A percentile compares a stretch with the other conserved stretches of the same genome.
Evolutionary conservation across 2,329 filamentous ascomycete genomes (phyloP).

Genomic region (Sclerotinia glacialis): DNA sequence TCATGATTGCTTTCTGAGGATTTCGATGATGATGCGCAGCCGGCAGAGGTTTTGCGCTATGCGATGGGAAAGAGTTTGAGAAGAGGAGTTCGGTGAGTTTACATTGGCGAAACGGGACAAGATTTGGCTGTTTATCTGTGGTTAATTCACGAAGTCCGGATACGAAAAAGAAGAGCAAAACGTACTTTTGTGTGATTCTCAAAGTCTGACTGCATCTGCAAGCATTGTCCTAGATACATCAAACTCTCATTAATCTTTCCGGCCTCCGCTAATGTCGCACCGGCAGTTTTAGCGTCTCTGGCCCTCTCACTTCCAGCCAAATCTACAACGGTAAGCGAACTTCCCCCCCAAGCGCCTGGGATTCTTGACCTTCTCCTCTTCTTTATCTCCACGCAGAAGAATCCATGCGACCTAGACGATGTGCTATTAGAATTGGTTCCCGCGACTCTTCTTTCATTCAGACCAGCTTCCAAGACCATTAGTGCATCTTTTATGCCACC

Average conservation of each 20-base stretch:
- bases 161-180: slow-evolving; percentile 14
- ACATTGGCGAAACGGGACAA: slow-evolving; percentile 78
- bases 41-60: slow-evolving; percentile 18
- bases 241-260: slow-evolving; percentile 98
- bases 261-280: slow-evolving; percentile 87
- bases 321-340: slow-evolving; percentile 83
- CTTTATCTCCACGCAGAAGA: slow-evolving; percentile 94
- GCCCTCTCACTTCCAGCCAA: slow-evolving; percentile 91
- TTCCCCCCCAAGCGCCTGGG: slow-evolving; percentile 67
- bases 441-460: slow-evolving; percentile 82
- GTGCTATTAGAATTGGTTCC: slow-evolving; percentile 92
- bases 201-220: slow-evolving; percentile 88
- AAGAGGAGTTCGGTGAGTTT: slow-evolving; percentile 83
- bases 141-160: slow-evolving; percentile 22
- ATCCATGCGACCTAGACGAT: slow-evolving; percentile 89
- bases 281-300: slow-evolving; percentile 88
- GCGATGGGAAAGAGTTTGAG: slow-evolving; percentile 72
- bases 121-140: slow-evolving; percentile 53
- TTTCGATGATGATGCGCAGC: slow-evolving; percentile 43
- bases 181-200: slow-evolving; percentile 69
- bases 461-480: slow-evolving; percentile 82
- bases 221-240: slow-evolving; percentile 96
- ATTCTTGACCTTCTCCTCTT: slow-evolving; percentile 59
- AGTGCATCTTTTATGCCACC: slow-evolving; percentile 77
- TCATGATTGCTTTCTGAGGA: slow-evolving; percentile 89